A percentile compares a stretch with the other conserved stretches of the same genome.
Conservation (phyloP, 371 early-diverging fungal genomes). For the Actinomortierella ambigua region DNA sequence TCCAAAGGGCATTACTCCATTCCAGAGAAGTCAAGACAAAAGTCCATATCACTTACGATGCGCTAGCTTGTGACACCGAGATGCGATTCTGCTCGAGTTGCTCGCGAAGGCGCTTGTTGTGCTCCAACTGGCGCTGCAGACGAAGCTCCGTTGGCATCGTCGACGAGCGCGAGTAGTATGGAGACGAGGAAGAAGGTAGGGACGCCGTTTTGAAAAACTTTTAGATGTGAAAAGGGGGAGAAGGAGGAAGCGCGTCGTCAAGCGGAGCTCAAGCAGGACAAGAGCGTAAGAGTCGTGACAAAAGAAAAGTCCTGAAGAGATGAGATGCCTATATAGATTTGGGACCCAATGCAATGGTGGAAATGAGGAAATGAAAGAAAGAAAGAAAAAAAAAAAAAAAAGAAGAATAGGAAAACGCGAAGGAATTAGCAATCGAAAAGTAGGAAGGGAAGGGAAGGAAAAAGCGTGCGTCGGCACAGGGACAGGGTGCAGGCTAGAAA, state of each 20-base stretch:
- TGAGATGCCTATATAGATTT: not conserved
- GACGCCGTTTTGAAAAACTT: too few relatives aligned
- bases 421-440: too few relatives aligned
- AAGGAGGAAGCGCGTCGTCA: not conserved
- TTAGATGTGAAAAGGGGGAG: not conserved
- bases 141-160: slow-evolving; percentile 39
- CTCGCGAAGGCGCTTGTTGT: slow-evolving; percentile 46
- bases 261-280: not conserved
- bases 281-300: not conserved
- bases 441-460: too few relatives aligned
- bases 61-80: slow-evolving; percentile 40
- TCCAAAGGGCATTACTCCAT: too few relatives aligned
- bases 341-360: not conserved
- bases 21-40: not conserved
- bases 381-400: not conserved
- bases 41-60: slow-evolving; percentile 22
- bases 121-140: slow-evolving; percentile 43
- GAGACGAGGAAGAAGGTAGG: not conserved
- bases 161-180: not conserved
- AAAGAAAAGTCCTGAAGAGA: not conserved
- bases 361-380: not conserved
- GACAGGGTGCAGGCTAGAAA: too few relatives aligned
- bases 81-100: slow-evolving; percentile 43
- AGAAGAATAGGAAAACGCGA: not conserved
- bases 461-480: too few relatives aligned